phyloP scores from a whole-genome alignment of 1,139 yeast genomes.

The Debaryomyces subglobosus region DNA sequence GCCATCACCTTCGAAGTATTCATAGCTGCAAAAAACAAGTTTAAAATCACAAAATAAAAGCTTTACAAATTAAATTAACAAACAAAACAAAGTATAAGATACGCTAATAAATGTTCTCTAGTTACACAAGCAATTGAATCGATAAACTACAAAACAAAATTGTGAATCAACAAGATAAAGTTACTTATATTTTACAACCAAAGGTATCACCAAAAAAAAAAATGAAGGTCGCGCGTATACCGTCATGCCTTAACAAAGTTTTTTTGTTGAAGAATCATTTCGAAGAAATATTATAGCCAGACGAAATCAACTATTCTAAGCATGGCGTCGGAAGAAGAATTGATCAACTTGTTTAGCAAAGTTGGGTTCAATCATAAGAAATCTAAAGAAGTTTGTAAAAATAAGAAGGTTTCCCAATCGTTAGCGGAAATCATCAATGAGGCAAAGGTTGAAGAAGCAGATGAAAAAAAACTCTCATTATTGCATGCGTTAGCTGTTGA shows the following conservation, averaged over 20 bases:
- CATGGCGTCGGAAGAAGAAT: constrained; percentile 30
- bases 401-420: constrained; percentile 78
- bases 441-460: constrained; percentile 24
- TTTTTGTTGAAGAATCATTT: constrained; percentile 7
- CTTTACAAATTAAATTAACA: background rate
- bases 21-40: background rate
- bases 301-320: background rate
- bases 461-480: constrained; percentile 59
- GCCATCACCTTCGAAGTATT: background rate
- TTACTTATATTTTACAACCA: constrained; percentile 2
- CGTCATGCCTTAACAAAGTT: constrained; percentile 11
- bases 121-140: background rate
- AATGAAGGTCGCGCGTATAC: constrained; percentile 7
- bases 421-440: constrained; percentile 60
- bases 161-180: background rate
- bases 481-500: constrained; percentile 79
- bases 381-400: constrained; percentile 74
- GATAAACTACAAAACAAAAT: background rate
- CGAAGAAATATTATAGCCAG: background rate
- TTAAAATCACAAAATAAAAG: background rate
- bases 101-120: background rate
- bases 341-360: constrained; percentile 49
- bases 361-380: constrained; percentile 76
- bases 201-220: background rate
- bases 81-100: background rate